Evolutionary conservation across 371 early-diverging fungal genomes (phyloP), one percentile per base, ranked within the genome.

Genomic region (Coemansia sp.): DNA sequence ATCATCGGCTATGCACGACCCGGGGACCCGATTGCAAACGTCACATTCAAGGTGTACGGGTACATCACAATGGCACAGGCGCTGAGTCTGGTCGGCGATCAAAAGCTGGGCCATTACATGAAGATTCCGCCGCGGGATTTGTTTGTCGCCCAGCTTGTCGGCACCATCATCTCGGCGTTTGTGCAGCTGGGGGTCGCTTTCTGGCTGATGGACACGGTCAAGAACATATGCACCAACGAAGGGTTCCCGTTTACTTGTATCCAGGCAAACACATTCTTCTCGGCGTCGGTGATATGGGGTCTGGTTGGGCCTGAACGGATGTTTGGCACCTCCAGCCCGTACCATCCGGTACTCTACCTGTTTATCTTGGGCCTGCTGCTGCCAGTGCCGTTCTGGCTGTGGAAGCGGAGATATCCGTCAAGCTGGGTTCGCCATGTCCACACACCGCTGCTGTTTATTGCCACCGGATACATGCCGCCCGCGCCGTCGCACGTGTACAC

Each of bases 241-340:
- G 89, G 78, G 4, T 56, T 49, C 11, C 84, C 83, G 0, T 80
- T 81, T 43, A 87, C 88, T 1, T 88, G 89, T 65, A 82, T 81
- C 57, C 78, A 76, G 59, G 85, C 89, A 82, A 55, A 85, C 81
- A 85, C 86, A 12, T 86, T 86, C 63, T 84, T 78, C 68, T 84
- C 86, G 10, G 88, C 87, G 1, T 86, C 86, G 30, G 69, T 88
- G n/a, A 85, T 89, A 48, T 91, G 85, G 88, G 89, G 91, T 72
- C 39, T 87, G 68, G 77, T 84, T 79, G 66, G 87, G 43, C 91
- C 92, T 81, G 82, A 61, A 82, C 33, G 77, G n/a, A 83, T 88
- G 82, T 91, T 90, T 65, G 90, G 87, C n/a, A 33, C 65, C 4
- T 74, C 59, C 14, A 84, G 86, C 0, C 78, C 81, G 0, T 90